Evolutionary conservation across 495 filamentous ascomycete genomes (phyloP), one percentile per base, ranked within the genome.

Genomic region (Aspergillus asperescens): DNA sequence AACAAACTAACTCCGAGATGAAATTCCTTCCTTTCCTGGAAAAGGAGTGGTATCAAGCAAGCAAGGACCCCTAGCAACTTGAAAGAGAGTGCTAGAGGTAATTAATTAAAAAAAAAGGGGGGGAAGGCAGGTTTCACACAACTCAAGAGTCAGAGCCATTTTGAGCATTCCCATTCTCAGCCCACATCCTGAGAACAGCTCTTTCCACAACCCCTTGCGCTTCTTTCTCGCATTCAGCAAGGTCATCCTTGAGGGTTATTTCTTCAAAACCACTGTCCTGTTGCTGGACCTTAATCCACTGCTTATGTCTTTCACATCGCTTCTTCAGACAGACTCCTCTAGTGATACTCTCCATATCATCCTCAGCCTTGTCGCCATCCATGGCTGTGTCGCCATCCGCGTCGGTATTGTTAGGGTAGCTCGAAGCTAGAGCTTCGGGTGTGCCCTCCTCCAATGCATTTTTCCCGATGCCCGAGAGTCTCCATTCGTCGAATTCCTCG

Each of bases 401-500:
- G 38, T 75, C 69, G 7, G 57, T 63, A 13, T 46, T 41, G 8
- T 54, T 40, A 10, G 64, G 63, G 43, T 66, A 62, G 39, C 65
- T 68, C 5, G 64, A 59, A 20, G 66, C 68, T 18, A 72, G 52
- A 2, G 68, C 61, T 39, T 73, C 67, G 13, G 68, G 60, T 3
- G 69, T 73, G n/a, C 71, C 71, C 18, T 71, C 68, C 16, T 67
- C 48, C 1, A 80, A 64, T 6, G 72, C 69, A 25, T 64, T 70
- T 41, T 62, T 62, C 3, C 77, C 77, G 7, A 64, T 54, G 0
- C 68, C 60, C 0, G 73, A 72, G 2, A 69, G 46, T 18, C 76
- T 66, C 77, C 77, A 80, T n/a, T 74, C 71, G 40, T 77, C 72
- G 58, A 88, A 86, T 58, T 85, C 77, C 35, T 75, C 70, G 50